Conservation (phyloP, 164 flowering plant species). For the Kalanchoe fedtschenkoi region DNA sequence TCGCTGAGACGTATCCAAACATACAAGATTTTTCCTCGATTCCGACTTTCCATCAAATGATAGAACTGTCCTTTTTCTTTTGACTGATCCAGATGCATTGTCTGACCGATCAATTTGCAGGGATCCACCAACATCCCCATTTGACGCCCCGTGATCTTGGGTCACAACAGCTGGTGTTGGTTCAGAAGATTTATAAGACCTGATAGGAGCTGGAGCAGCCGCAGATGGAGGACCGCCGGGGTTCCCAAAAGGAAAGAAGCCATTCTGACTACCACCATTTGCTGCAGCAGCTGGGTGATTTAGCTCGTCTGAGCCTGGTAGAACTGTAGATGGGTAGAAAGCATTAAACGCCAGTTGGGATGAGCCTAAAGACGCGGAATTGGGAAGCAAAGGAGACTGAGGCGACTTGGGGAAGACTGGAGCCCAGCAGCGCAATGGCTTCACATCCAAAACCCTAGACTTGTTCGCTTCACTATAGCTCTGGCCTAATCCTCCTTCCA, state of each 20-base stretch:
- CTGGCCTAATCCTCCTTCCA: slow-evolving; percentile 17
- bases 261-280: slow-evolving; percentile 7
- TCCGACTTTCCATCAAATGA: neutral
- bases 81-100: slow-evolving; percentile 5
- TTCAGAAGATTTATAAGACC: slow-evolving; percentile 7
- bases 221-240: neutral
- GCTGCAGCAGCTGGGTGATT: slow-evolving; percentile 19
- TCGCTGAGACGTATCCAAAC: slow-evolving; percentile 1
- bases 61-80: slow-evolving; percentile 2
- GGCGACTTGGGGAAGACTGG: slow-evolving; percentile 49
- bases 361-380: slow-evolving; percentile 43
- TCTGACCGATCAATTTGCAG: slow-evolving; percentile 10
- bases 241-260: slow-evolving; percentile 12
- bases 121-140: slow-evolving; percentile 19
- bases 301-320: slow-evolving; percentile 18
- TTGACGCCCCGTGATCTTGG: slow-evolving; percentile 9
- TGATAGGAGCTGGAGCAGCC: slow-evolving; percentile 13
- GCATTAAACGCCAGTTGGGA: slow-evolving; percentile 47
- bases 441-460: slow-evolving; percentile 56
- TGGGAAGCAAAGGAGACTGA: slow-evolving; percentile 37
- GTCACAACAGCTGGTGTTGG: neutral
- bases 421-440: slow-evolving; percentile 50
- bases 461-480: slow-evolving; percentile 26
- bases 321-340: slow-evolving; percentile 39
- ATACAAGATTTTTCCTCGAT: neutral